phyloP scores from a whole-genome alignment of 164 flowering plant species.

The Chimonanthus praecox region DNA sequence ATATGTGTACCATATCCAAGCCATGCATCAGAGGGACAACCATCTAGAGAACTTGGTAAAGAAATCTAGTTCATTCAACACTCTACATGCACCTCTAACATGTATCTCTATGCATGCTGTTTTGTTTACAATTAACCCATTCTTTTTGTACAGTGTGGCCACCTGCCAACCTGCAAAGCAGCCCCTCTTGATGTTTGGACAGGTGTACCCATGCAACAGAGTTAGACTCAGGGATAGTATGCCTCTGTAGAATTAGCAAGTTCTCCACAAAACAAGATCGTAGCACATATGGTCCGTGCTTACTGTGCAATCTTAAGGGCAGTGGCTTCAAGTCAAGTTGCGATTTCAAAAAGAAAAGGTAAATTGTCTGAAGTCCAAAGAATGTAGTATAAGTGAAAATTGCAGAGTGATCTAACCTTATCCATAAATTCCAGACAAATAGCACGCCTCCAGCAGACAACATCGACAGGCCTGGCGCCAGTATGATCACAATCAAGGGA shows the following conservation, averaged over 20 bases:
- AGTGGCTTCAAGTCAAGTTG: too few relatives aligned
- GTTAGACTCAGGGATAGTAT: neutral
- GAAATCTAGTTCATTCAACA: neutral
- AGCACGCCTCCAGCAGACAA: constrained; percentile 98
- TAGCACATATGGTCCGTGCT: too few relatives aligned
- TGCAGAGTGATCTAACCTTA: constrained; percentile 49
- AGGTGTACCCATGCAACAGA: neutral
- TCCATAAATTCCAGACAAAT: constrained; percentile 98
- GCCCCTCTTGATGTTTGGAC: neutral
- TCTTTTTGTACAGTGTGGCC: neutral
- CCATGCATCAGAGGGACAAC: neutral
- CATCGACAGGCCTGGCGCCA: constrained; percentile 80
- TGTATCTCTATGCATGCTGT: neutral
- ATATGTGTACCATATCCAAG: neutral
- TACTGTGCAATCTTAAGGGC: too few relatives aligned
- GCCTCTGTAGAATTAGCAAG: neutral
- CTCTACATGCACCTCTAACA: neutral
- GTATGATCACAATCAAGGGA: constrained; percentile 9
- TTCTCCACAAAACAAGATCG: neutral
- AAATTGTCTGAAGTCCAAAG: neutral
- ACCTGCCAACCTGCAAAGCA: neutral
- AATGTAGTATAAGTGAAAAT: neutral
- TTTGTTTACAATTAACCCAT: neutral
- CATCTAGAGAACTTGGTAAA: neutral
- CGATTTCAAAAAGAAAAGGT: too few relatives aligned